These are phyloP conservation scores for Poa annua DNA, from an alignment of 176 grass and related monocot genomes.

Conservation along the genomic window DNA sequence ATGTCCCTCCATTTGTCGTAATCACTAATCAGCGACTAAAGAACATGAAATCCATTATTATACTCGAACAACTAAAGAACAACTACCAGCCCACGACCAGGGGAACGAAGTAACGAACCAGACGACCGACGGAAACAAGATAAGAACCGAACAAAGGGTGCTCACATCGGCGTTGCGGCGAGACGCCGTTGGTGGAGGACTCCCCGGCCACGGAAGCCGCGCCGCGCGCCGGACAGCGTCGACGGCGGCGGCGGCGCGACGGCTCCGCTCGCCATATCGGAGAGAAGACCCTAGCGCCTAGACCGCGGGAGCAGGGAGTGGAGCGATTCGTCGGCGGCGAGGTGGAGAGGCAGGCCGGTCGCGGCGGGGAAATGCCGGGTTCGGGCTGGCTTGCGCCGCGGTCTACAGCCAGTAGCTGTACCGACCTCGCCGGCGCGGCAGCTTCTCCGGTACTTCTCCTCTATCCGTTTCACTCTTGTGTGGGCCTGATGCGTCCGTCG, in stretches of 20 bases:
- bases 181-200: conserved; percentile 34
- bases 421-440: conserved; percentile 19
- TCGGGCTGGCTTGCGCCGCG: conserved; percentile 42
- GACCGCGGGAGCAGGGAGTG: not conserved
- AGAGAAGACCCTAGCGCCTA: not conserved
- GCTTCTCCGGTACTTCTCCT: not conserved
- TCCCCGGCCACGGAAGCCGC: conserved; percentile 20
- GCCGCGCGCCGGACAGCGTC: conserved; percentile 27
- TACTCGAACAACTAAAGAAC: not conserved
- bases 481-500: conserved; percentile 27
- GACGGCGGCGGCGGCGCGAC: conserved; percentile 39
- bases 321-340: not conserved
- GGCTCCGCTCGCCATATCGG: conserved; percentile 44
- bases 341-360: not conserved
- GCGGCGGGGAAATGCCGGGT: conserved; percentile 15
- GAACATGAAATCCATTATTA: not conserved
- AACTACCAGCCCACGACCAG: not conserved
- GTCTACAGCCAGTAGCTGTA: not conserved
- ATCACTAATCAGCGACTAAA: not conserved
- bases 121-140: not conserved
- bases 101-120: not conserved
- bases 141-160: not conserved
- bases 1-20: not conserved
- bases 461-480: conserved; percentile 42
- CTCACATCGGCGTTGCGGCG: conserved; percentile 57